Percentiles rank a stretch among this genome's conserved stretches.
Evolutionary conservation across 257 asterid genomes (phyloP).

Genomic region (Solanum appendiculatum): DNA sequence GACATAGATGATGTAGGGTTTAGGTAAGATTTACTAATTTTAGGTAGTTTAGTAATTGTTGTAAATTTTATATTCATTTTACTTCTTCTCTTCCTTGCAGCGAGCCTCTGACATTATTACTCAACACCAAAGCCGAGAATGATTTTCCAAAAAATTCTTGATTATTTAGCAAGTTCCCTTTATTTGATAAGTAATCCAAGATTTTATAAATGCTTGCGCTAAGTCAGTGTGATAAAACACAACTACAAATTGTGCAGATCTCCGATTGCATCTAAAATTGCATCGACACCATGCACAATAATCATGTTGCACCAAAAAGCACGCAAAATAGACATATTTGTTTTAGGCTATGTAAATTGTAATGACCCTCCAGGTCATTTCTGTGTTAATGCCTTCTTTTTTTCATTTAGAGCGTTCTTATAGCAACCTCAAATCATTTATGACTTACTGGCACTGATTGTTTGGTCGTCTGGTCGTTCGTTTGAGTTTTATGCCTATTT

Average conservation of each 20-base stretch:
- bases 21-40: neutral
- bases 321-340: neutral
- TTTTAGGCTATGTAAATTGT: neutral
- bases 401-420: no score
- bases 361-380: no score
- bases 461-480: no score
- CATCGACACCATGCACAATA: no score
- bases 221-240: neutral
- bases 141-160: neutral
- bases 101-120: neutral
- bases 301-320: neutral
- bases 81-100: neutral
- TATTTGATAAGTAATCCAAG: neutral
- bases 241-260: neutral
- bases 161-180: neutral
- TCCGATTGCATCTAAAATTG: neutral
- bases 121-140: neutral
- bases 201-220: neutral
- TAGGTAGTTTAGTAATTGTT: neutral
- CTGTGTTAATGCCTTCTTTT: no score
- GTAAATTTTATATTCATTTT: neutral
- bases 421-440: no score
- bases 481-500: no score
- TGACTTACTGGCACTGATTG: no score
- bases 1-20: neutral